A percentile compares a stretch with the other conserved stretches of the same genome.
Conservation (phyloP, 495 filamentous ascomycete genomes). For the Parathielavia appendiculata region DNA sequence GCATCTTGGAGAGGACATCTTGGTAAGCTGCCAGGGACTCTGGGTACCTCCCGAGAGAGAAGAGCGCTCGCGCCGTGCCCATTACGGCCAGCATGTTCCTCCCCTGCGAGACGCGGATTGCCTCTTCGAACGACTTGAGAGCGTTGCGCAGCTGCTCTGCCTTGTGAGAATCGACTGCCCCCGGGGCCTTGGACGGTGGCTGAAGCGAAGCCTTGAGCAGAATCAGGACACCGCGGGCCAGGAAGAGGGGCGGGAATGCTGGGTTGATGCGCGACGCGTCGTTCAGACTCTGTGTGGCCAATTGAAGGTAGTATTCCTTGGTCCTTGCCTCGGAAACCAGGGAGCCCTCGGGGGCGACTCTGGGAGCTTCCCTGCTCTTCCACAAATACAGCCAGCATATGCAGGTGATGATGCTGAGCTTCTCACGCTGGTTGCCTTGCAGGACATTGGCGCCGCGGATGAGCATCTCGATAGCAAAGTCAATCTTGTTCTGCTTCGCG, state of each 20-base stretch:
- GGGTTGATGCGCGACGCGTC: conserved; percentile 93
- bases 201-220: conserved; percentile 84
- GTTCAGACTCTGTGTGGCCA: conserved; percentile 85
- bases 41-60: conserved; percentile 72
- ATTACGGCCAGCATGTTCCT: conserved; percentile 87
- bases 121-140: conserved; percentile 88
- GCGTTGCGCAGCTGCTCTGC: conserved; percentile 74
- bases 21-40: conserved; percentile 84
- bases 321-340: conserved; percentile 66
- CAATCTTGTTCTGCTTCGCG: conserved; percentile 86
- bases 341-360: conserved; percentile 58
- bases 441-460: conserved; percentile 74
- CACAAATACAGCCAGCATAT: conserved; percentile 89
- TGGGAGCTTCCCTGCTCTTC: conserved; percentile 87
- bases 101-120: conserved; percentile 71
- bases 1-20: conserved; percentile 74
- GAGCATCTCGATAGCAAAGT: conserved; percentile 91
- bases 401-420: conserved; percentile 74
- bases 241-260: conserved; percentile 76
- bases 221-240: conserved; percentile 86
- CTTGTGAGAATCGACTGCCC: conserved; percentile 66
- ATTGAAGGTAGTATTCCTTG: conserved; percentile 87
- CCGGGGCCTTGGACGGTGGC: conserved; percentile 62
- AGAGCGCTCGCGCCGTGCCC: conserved; percentile 78
- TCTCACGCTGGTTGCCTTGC: conserved; percentile 69